phyloP scores from a whole-genome alignment of 2,329 filamentous ascomycete genomes.

The Pseudophaeomoniella oleicola region DNA sequence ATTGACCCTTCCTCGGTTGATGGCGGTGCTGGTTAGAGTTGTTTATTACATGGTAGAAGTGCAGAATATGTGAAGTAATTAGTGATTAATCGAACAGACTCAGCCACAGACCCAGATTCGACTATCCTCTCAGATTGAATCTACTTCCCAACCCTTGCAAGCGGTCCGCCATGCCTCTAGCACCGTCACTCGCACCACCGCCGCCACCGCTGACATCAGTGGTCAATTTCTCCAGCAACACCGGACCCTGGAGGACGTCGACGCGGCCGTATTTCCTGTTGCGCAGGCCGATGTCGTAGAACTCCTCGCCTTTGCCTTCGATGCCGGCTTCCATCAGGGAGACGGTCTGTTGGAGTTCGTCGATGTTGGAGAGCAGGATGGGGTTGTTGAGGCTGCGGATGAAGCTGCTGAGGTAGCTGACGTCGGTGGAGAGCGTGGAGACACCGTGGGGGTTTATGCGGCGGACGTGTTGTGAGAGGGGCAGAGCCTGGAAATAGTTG shows the following conservation, averaged over 20 bases:
- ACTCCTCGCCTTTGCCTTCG: constrained; percentile 84
- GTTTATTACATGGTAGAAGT: too few relatives aligned
- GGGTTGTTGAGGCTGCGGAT: constrained; percentile 75
- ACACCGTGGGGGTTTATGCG: constrained; percentile 82
- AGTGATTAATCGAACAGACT: too few relatives aligned
- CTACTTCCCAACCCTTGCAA: constrained; percentile 60
- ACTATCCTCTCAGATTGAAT: constrained; percentile 44
- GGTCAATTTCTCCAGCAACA: constrained; percentile 63
- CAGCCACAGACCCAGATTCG: too few relatives aligned
- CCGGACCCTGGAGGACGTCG: constrained; percentile 75
- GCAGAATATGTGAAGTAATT: too few relatives aligned
- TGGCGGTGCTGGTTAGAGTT: too few relatives aligned
- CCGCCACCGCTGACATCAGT: constrained; percentile 30
- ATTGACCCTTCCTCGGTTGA: too few relatives aligned
- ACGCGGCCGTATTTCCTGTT: constrained; percentile 93
- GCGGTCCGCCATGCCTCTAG: constrained; percentile 40
- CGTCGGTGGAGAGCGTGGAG: constrained; percentile 64
- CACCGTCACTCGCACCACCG: constrained; percentile 28
- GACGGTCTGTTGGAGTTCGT: constrained; percentile 87
- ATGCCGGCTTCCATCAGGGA: constrained; percentile 56
- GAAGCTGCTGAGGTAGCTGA: constrained; percentile 70
- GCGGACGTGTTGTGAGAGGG: constrained; percentile 63
- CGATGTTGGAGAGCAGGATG: constrained; percentile 77
- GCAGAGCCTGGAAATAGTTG: constrained; percentile 42
- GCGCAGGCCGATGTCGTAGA: constrained; percentile 77